A percentile compares a stretch with the other conserved stretches of the same genome.
Evolutionary conservation across 2,329 filamentous ascomycete genomes (phyloP).

Genomic region (Pyrenophora tritici-repentis): DNA sequence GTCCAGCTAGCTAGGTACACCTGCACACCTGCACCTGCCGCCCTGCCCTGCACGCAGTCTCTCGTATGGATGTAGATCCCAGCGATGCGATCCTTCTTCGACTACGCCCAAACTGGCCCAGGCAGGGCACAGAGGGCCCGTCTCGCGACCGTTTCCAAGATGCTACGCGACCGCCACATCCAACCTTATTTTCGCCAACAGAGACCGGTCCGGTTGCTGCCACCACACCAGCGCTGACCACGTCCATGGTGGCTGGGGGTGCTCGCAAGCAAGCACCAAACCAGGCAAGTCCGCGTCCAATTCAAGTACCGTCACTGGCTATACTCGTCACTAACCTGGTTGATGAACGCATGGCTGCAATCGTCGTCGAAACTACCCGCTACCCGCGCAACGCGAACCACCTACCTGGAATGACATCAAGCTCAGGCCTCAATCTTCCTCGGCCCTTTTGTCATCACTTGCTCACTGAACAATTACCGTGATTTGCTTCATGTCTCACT

Average conservation of each 20-base stretch:
- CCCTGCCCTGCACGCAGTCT: no score
- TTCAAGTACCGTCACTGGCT: neutral
- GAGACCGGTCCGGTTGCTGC: slow-evolving; percentile 2
- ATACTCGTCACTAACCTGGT: no score
- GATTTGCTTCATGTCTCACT: neutral
- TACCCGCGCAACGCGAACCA: slow-evolving; percentile 15
- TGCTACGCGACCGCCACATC: no score
- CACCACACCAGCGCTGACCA: neutral
- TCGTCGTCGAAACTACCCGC: slow-evolving; percentile 1
- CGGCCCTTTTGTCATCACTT: slow-evolving; percentile 2
- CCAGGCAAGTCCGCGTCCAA: neutral
- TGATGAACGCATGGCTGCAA: slow-evolving; percentile 5
- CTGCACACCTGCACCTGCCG: slow-evolving; percentile 2
- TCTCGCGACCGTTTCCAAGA: no score
- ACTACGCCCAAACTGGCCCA: no score
- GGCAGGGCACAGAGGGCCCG: neutral
- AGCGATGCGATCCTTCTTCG: neutral
- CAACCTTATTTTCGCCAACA: no score
- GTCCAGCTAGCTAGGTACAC: no score
- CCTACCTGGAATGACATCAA: slow-evolving; percentile 13
- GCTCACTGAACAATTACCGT: slow-evolving; percentile 1
- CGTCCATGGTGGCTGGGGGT: neutral
- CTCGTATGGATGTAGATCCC: neutral
- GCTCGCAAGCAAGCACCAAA: slow-evolving; percentile 7
- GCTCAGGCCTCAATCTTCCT: neutral